A percentile compares a stretch with the other conserved stretches of the same genome.
Conservation (phyloP, 768 basidiomycete genomes). For the Boletus subparvulus region DNA sequence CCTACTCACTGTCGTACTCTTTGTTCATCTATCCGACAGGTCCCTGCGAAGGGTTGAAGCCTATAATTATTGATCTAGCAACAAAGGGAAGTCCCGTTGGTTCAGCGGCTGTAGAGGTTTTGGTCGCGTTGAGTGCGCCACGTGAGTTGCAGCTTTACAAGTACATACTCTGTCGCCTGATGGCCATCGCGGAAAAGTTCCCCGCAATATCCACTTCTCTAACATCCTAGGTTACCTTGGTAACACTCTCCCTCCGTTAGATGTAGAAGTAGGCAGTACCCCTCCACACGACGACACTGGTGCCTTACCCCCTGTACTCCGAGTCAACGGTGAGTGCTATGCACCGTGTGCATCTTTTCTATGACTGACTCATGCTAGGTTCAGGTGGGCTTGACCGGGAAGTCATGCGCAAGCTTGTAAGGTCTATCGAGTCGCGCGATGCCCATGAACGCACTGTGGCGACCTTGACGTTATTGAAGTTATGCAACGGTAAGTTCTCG, state of each 20-base stretch:
- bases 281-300: not conserved
- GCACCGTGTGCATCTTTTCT: not conserved
- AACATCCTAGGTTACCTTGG: constrained; percentile 5
- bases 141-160: not conserved
- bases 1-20: not conserved
- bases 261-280: not conserved
- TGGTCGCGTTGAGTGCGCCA: not conserved
- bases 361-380: not conserved
- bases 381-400: not conserved
- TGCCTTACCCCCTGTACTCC: not conserved
- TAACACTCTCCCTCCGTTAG: constrained; percentile 1
- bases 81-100: not conserved
- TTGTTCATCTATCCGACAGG: not conserved
- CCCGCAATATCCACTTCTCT: not conserved
- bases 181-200: not conserved
- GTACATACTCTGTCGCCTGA: not conserved
- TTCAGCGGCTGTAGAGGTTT: constrained; percentile 1
- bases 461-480: constrained; percentile 11
- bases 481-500: constrained; percentile 4
- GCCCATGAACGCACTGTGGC: not conserved
- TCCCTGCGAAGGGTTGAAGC: not conserved
- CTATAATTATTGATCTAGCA: not conserved
- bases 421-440: not conserved
- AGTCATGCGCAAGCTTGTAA: not conserved
- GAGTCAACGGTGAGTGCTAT: not conserved